Evolutionary conservation across 139 green algal species (phyloP).

Genomic region (Desmodesmus armatus): DNA sequence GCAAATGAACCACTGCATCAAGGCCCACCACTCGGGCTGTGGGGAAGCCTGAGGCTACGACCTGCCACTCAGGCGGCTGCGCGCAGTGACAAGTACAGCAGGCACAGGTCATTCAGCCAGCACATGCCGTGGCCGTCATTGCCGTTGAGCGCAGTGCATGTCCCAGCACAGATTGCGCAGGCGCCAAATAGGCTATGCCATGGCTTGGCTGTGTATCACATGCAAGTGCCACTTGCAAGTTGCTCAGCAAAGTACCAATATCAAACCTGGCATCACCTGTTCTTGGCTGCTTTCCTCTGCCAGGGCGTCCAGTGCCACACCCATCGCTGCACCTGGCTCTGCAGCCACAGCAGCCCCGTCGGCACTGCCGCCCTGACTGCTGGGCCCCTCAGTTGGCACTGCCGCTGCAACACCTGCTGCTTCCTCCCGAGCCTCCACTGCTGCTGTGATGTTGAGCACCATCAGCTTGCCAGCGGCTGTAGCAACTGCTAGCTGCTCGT

Average conservation of each 20-base stretch:
- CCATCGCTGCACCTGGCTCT: not conserved
- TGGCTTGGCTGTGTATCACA: not conserved
- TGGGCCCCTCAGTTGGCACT: not conserved
- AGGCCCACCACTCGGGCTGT: conserved; percentile 24
- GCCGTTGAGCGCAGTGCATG: not conserved
- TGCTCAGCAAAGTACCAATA: no score
- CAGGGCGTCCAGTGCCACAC: no score
- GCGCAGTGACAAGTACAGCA: no score
- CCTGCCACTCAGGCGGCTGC: conserved; percentile 27
- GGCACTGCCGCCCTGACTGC: not conserved
- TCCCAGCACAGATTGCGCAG: not conserved
- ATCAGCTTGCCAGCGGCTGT: conserved; percentile 34
- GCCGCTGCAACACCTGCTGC: not conserved
- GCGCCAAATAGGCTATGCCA: not conserved
- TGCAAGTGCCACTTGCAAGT: no score
- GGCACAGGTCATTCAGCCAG: no score
- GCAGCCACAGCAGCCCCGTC: not conserved
- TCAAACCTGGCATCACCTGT: no score
- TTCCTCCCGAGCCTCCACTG: not conserved
- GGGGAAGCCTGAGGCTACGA: conserved; percentile 19
- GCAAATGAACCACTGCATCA: conserved; percentile 22
- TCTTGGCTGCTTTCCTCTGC: not conserved
- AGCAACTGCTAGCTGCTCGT: conserved; percentile 33
- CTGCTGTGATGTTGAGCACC: conserved; percentile 27
- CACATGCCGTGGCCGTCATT: not conserved